Evolutionary conservation across 805 yeast species (phyloP).

Genomic region (Priceomyces castillae): DNA sequence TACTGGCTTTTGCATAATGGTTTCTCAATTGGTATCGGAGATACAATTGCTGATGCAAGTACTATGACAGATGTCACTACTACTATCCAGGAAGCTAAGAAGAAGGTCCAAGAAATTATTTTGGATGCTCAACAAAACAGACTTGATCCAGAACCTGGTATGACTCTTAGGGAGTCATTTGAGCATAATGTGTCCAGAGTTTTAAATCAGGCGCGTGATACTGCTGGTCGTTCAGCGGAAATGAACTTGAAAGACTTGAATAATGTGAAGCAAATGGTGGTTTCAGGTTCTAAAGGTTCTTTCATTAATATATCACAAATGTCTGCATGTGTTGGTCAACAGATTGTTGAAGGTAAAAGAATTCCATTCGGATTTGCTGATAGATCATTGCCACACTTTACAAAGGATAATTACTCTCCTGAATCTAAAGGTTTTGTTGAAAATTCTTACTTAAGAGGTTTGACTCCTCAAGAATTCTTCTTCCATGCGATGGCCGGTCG

Average conservation of each 20-base stretch:
- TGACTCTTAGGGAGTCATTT: slow-evolving; percentile 97
- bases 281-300: slow-evolving; percentile 99
- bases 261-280: slow-evolving; percentile 98
- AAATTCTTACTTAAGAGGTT: slow-evolving; percentile 91
- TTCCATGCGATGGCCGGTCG: slow-evolving; percentile 99
- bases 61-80: slow-evolving; percentile 93
- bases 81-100: slow-evolving; percentile 90
- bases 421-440: slow-evolving; percentile 98
- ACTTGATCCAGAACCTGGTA: slow-evolving; percentile 96
- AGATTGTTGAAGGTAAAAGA: slow-evolving; percentile 99
- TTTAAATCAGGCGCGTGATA: slow-evolving; percentile 96
- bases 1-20: slow-evolving; percentile 96
- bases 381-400: slow-evolving; percentile 95
- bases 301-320: slow-evolving; percentile 97
- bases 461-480: slow-evolving; percentile 93
- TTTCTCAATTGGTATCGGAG: slow-evolving; percentile 99
- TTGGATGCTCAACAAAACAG: slow-evolving; percentile 86
- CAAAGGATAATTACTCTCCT: slow-evolving; percentile 97
- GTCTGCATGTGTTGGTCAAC: slow-evolving; percentile 99
- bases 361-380: slow-evolving; percentile 96
- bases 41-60: slow-evolving; percentile 95
- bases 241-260: slow-evolving; percentile 89
- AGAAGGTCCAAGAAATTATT: slow-evolving; percentile 90
- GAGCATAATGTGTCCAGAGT: slow-evolving; percentile 96
- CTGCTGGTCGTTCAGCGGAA: slow-evolving; percentile 98